Conservation (phyloP, 495 filamentous ascomycete genomes). For the Beverwykella pulmonaria region DNA sequence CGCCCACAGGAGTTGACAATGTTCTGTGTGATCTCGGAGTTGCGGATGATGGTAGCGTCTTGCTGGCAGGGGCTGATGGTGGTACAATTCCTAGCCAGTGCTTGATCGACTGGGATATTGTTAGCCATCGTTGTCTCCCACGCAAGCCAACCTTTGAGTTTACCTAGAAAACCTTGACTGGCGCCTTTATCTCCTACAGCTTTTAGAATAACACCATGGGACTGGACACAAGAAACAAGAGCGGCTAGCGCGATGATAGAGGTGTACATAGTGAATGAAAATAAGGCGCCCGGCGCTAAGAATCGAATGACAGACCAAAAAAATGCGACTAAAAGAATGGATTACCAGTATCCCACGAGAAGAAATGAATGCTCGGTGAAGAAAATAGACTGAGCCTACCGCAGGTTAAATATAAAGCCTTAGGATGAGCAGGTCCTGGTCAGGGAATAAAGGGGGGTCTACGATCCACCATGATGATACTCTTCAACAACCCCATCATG, state of each 20-base stretch:
- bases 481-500: not conserved
- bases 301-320: constrained; percentile 1
- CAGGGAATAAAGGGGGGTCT: not conserved
- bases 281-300: constrained; percentile 15
- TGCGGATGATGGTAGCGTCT: constrained; percentile 57
- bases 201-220: constrained; percentile 11
- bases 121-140: not conserved
- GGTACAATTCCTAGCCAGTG: constrained; percentile 20
- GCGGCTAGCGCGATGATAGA: constrained; percentile 13
- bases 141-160: not conserved
- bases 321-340: not conserved
- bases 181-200: not conserved
- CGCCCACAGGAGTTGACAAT: constrained; percentile 28
- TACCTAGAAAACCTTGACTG: constrained; percentile 26
- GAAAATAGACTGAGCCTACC: not conserved
- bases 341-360: constrained; percentile 7
- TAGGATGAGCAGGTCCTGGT: not conserved
- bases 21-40: constrained; percentile 42
- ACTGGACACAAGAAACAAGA: constrained; percentile 10
- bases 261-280: constrained; percentile 1
- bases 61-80: constrained; percentile 57
- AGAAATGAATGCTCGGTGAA: not conserved
- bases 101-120: constrained; percentile 13
- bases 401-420: not conserved
- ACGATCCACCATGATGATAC: constrained; percentile 1